phyloP scores from a whole-genome alignment of 371 early-diverging fungal genomes.

The Nematocida major region DNA sequence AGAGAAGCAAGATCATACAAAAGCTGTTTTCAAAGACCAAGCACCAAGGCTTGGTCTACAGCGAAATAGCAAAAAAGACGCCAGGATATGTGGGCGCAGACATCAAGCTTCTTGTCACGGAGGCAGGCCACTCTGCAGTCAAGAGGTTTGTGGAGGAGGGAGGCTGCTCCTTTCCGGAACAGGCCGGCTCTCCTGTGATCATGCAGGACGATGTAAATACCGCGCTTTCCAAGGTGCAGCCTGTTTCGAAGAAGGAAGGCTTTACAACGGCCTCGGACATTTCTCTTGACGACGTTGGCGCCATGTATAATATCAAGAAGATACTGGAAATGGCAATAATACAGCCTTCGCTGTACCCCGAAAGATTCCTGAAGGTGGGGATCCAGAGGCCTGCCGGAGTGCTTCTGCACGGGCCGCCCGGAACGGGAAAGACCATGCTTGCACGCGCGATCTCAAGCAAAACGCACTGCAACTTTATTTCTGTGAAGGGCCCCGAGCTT shows the following conservation, averaged over 20 bases:
- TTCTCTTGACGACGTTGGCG: constrained; percentile 87
- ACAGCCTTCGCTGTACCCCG: constrained; percentile 80
- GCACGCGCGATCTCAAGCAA: constrained; percentile 93
- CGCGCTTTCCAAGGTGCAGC: constrained; percentile 82
- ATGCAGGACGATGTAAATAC: constrained; percentile 13
- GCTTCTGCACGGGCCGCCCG: constrained; percentile 94
- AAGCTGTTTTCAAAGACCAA: constrained; percentile 34
- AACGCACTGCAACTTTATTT: constrained; percentile 86
- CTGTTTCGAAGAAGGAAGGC: constrained; percentile 89
- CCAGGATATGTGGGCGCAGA: constrained; percentile 63
- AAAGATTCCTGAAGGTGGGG: constrained; percentile 79
- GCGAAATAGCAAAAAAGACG: constrained; percentile 51
- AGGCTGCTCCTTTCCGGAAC: not conserved
- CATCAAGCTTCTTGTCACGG: constrained; percentile 53
- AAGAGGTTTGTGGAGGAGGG: not conserved
- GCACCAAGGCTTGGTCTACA: constrained; percentile 40
- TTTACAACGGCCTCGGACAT: constrained; percentile 90
- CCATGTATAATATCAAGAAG: constrained; percentile 73
- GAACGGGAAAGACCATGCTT: constrained; percentile 95
- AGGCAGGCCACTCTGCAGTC: constrained; percentile 54
- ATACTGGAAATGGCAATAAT: constrained; percentile 86
- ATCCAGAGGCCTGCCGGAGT: constrained; percentile 86
- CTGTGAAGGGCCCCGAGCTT: constrained; percentile 95
- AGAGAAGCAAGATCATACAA: constrained; percentile 56
- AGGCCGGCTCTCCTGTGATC: not conserved